These are phyloP conservation scores for Cubamyces lactineus DNA, from an alignment of 768 basidiomycete species.

Conservation along the genomic window DNA sequence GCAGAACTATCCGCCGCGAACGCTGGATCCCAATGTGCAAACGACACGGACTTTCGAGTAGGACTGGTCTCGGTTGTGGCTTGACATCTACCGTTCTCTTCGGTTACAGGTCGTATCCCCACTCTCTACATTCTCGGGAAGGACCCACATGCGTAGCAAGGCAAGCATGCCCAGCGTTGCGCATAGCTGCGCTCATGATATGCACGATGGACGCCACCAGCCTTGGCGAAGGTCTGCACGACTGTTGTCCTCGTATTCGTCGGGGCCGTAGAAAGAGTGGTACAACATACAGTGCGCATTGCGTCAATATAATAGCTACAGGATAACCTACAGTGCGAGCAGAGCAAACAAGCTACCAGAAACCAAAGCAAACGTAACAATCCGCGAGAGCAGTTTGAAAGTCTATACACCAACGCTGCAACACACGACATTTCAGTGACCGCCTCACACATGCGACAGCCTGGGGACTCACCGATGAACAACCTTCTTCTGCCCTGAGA, in stretches of 20 bases:
- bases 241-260: too few species aligned
- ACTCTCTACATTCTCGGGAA: too few species aligned
- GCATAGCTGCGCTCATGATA: too few species aligned
- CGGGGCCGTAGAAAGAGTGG: too few species aligned
- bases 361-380: neutral
- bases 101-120: too few species aligned
- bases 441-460: too few species aligned
- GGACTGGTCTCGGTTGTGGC: neutral
- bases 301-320: constrained; percentile 18
- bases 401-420: constrained; percentile 17
- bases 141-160: neutral
- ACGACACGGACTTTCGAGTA: constrained; percentile 14
- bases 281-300: constrained; percentile 13
- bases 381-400: too few species aligned
- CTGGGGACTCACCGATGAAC: constrained; percentile 45
- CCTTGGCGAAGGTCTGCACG: too few species aligned
- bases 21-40: constrained; percentile 16
- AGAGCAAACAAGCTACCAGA: constrained; percentile 15
- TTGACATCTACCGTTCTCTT: too few species aligned
- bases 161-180: neutral
- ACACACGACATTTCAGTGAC: neutral
- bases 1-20: constrained; percentile 48
- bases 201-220: too few species aligned
- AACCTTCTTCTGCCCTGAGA: constrained; percentile 76
- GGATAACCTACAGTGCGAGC: constrained; percentile 8